Evolutionary conservation across 331 rosid genomes (phyloP).

Genomic region (Telfairia occidentalis): DNA sequence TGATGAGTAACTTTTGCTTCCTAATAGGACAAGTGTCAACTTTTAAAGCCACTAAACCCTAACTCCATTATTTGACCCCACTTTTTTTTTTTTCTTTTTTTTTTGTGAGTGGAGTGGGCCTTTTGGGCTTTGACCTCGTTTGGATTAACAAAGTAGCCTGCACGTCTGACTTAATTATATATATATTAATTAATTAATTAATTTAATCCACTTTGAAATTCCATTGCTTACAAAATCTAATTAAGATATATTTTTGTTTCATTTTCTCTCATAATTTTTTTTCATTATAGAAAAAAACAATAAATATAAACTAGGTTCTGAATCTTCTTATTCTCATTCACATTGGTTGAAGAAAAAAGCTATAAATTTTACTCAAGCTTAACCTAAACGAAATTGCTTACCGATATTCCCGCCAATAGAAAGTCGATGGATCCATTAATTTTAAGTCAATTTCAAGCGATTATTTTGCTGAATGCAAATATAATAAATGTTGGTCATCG

Average conservation of each 20-base stretch:
- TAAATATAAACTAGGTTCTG: too few relatives aligned
- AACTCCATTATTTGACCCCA: constrained; percentile 8
- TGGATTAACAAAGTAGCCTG: constrained; percentile 8
- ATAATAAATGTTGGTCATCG: not conserved
- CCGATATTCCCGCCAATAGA: too few relatives aligned
- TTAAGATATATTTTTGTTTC: not conserved
- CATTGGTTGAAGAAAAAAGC: too few relatives aligned
- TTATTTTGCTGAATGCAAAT: not conserved
- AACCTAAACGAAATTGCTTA: too few relatives aligned
- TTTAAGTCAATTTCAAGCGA: not conserved
- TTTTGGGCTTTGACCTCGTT: constrained; percentile 20
- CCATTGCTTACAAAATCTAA: not conserved
- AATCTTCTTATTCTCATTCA: too few relatives aligned
- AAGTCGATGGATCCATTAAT: too few relatives aligned
- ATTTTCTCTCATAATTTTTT: not conserved
- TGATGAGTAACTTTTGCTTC: constrained; percentile 14
- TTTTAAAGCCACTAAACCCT: constrained; percentile 18
- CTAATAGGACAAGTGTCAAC: constrained; percentile 25
- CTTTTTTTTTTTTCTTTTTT: not conserved
- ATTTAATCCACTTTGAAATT: not conserved
- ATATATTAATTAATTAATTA: not conserved
- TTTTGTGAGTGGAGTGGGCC: not conserved
- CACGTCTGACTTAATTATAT: constrained; percentile 17
- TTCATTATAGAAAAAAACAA: too few relatives aligned
- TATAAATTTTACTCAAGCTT: too few relatives aligned